A percentile compares a stretch with the other conserved stretches of the same genome.
These are phyloP conservation scores for Blastobotrys capitulatus DNA, from an alignment of 1,139 yeast genomes.

Conservation along the genomic window DNA sequence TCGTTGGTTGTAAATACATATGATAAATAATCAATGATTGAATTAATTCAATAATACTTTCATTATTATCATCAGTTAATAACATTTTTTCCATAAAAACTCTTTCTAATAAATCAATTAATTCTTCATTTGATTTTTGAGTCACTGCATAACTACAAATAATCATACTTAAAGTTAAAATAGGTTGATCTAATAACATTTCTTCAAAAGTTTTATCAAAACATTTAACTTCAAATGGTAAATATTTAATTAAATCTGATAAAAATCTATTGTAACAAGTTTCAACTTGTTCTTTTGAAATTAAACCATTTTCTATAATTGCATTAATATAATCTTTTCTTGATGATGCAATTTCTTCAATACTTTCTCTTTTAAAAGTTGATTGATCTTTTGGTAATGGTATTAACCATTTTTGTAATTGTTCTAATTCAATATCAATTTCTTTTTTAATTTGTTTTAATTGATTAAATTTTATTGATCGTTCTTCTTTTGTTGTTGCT, in stretches of 20 bases:
- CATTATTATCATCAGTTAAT: background rate
- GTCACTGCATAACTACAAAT: constrained; percentile 1
- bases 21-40: constrained; percentile 8
- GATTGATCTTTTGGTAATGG: constrained; percentile 2
- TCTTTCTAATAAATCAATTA: constrained; percentile 1
- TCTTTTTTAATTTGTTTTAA: constrained; percentile 5
- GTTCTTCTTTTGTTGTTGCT: constrained; percentile 4
- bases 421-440: constrained; percentile 5
- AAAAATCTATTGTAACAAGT: background rate
- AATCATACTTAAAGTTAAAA: constrained; percentile 8
- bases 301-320: constrained; percentile 4
- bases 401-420: background rate
- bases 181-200: background rate
- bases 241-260: constrained; percentile 1
- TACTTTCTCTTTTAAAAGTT: background rate
- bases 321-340: background rate
- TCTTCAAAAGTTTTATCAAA: constrained; percentile 4
- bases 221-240: constrained; percentile 3
- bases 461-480: constrained; percentile 5
- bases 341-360: background rate
- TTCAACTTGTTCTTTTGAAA: background rate
- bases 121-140: background rate
- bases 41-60: background rate
- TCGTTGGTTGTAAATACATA: constrained; percentile 5
- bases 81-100: constrained; percentile 6